Evolutionary conservation across 1,139 yeast genomes (phyloP), one percentile per base, ranked within the genome.

Genomic region (Geotrichum phurueaensis): DNA sequence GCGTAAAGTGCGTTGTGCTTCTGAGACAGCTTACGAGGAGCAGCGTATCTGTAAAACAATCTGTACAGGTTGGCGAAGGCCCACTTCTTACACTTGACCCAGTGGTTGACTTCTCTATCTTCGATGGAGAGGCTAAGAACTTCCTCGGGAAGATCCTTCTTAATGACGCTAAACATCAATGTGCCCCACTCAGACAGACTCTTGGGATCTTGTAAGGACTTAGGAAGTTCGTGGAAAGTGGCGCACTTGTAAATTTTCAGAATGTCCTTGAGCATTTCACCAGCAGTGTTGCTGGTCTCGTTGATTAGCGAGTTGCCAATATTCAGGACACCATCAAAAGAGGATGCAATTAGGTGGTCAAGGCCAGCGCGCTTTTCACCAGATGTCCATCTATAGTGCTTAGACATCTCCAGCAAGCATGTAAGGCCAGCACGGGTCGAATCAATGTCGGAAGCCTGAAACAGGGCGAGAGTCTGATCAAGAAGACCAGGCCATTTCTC

Each of bases 21-120:
- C 15, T 29, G 45, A 12, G 74, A 68, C 20, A 71, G 61, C 5
- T 67, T 63, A 12, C 66, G 63, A 23, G 66, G 69, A 7, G 86
- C 81, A 1, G 89, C 91, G 71, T 89, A 91, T 67, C 96, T 79
- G 60, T 81, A 81, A 69, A 87, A 89, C n/a, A 91, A 73, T 65
- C 96, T 82, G 68, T 81, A 83, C 56, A 92, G 73, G 70, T 90
- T 90, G 45, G 90, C 91, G 68, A 85, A 85, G 0, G 96, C 84
- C 97, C 99, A 92, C 73, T 94, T 94, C 73, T 90, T 89, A 65
- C 94, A 83, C 73, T 90, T 92, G 45, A 80, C 82, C 87, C 89
- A 84, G 5, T 86, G 80, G 64, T 78, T 76, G 20, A 68, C 63
- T 54, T 75, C 78, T 64, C 86, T 77, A 27, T 79, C 82, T 25